phyloP scores from a whole-genome alignment of 306 rosid genomes.

The Gastrolobium villosum region DNA sequence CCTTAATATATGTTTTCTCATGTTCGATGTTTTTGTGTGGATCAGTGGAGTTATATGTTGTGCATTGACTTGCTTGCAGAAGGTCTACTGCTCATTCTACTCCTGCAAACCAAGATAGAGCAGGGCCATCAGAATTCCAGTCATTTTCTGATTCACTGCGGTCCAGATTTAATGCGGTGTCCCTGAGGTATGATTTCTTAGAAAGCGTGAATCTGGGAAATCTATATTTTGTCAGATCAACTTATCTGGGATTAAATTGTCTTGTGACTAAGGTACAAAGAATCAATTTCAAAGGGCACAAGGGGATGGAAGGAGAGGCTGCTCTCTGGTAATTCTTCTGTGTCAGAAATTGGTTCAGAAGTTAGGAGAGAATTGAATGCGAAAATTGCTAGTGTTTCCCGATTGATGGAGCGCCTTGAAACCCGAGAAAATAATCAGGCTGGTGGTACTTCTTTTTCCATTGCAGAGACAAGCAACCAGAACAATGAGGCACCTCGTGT shows the following conservation, averaged over 20 bases:
- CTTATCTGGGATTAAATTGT: slow-evolving; percentile 34
- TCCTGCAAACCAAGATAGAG: slow-evolving; percentile 58
- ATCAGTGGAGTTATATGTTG: neutral
- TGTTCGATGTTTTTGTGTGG: neutral
- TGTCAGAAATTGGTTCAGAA: slow-evolving; percentile 75
- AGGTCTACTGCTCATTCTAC: slow-evolving; percentile 58
- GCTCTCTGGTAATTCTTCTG: slow-evolving; percentile 71
- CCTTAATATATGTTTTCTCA: slow-evolving; percentile 11
- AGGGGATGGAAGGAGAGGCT: slow-evolving; percentile 89
- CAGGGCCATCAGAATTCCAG: slow-evolving; percentile 84
- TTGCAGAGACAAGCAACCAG: slow-evolving; percentile 53
- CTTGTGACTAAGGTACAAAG: slow-evolving; percentile 70
- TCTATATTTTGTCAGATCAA: neutral
- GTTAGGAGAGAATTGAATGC: slow-evolving; percentile 78
- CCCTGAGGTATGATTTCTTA: slow-evolving; percentile 65
- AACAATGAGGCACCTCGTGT: slow-evolving; percentile 51
- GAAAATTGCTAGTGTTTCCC: slow-evolving; percentile 77
- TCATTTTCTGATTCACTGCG: slow-evolving; percentile 82
- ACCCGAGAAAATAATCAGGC: slow-evolving; percentile 60
- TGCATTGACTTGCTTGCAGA: slow-evolving; percentile 47
- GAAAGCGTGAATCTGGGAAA: neutral
- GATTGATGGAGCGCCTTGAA: slow-evolving; percentile 72
- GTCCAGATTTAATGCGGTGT: slow-evolving; percentile 70
- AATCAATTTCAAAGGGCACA: slow-evolving; percentile 78
- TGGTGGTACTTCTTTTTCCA: slow-evolving; percentile 50